Percentiles rank a stretch among this genome's conserved stretches.
phyloP scores from a whole-genome alignment of 2,329 filamentous ascomycete species.

The Sporothrix curviconia region DNA sequence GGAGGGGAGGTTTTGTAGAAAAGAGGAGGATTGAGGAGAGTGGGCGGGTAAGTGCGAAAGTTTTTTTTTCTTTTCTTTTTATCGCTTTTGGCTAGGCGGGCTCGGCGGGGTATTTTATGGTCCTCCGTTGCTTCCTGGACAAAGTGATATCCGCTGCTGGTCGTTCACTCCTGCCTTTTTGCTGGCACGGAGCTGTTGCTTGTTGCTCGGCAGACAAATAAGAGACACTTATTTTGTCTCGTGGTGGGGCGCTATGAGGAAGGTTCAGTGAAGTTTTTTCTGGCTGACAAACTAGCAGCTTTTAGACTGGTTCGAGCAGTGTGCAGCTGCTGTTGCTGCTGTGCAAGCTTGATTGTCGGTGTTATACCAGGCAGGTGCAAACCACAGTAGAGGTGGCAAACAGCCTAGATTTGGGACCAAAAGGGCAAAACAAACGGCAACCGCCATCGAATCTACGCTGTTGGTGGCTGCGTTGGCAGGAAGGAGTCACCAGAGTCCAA shows the following conservation, averaged over 20 bases:
- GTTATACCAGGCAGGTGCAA: no score
- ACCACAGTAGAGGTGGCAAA: no score
- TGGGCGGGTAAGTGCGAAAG: constrained; percentile 16
- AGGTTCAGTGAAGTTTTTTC: background rate
- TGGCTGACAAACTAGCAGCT: constrained; percentile 11
- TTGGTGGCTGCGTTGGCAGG: no score
- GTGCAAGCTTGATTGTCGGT: no score
- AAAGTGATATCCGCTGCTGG: constrained; percentile 3
- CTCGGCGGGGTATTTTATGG: constrained; percentile 17
- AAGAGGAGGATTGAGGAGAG: constrained; percentile 7
- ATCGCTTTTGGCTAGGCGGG: no score
- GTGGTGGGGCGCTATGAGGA: constrained; percentile 6
- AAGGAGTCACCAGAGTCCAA: background rate
- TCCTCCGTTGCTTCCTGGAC: background rate
- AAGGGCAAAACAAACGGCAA: no score
- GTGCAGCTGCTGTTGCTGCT: no score
- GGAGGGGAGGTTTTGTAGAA: constrained; percentile 3
- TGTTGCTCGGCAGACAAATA: constrained; percentile 7
- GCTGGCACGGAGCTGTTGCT: background rate
- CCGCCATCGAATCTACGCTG: no score
- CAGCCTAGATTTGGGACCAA: no score
- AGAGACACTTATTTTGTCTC: constrained; percentile 9
- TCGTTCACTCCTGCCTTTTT: background rate
- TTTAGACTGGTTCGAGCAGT: no score
- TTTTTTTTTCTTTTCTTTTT: constrained; percentile 13